Evolutionary conservation across 768 basidiomycete species (phyloP).

Genomic region (Tricholoma sp.): DNA sequence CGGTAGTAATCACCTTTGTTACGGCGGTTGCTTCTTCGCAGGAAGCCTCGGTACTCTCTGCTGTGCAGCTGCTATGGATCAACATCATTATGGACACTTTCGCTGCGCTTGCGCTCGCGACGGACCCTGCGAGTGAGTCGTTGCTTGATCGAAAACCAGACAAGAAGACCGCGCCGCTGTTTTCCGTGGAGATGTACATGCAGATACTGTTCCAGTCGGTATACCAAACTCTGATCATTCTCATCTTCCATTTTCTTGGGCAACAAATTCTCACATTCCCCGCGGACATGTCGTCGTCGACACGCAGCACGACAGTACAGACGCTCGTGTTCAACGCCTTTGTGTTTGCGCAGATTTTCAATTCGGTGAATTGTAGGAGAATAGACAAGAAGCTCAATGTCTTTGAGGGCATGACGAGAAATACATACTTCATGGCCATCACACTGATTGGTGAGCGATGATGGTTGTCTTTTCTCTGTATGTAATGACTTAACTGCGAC

Average conservation of each 20-base stretch:
- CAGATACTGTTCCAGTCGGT: slow-evolving; percentile 87
- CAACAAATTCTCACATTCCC: slow-evolving; percentile 58
- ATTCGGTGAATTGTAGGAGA: slow-evolving; percentile 87
- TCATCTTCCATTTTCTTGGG: slow-evolving; percentile 89
- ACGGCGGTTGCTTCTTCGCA: slow-evolving; percentile 75
- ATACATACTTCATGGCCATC: slow-evolving; percentile 81
- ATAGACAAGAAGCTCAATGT: slow-evolving; percentile 86
- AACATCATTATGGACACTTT: slow-evolving; percentile 99
- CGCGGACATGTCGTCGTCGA: slow-evolving; percentile 29
- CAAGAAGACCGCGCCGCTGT: slow-evolving; percentile 81
- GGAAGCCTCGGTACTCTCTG: slow-evolving; percentile 85
- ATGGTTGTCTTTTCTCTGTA: slow-evolving; percentile 15
- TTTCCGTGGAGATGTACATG: slow-evolving; percentile 94
- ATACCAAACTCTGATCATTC: slow-evolving; percentile 79
- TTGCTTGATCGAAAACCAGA: slow-evolving; percentile 90
- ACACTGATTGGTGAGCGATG: slow-evolving; percentile 74
- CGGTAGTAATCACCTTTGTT: slow-evolving; percentile 90
- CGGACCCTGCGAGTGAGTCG: slow-evolving; percentile 82
- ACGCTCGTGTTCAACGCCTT: slow-evolving; percentile 98
- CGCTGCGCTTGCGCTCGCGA: slow-evolving; percentile 94
- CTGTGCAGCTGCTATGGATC: slow-evolving; percentile 97
- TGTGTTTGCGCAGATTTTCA: slow-evolving; percentile 97
- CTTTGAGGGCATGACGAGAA: slow-evolving; percentile 74
- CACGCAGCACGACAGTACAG: slow-evolving; percentile 41
- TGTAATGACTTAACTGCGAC: slow-evolving; percentile 1